Conservation (phyloP, 2,329 filamentous ascomycete species). For the Ilyonectria robusta region DNA sequence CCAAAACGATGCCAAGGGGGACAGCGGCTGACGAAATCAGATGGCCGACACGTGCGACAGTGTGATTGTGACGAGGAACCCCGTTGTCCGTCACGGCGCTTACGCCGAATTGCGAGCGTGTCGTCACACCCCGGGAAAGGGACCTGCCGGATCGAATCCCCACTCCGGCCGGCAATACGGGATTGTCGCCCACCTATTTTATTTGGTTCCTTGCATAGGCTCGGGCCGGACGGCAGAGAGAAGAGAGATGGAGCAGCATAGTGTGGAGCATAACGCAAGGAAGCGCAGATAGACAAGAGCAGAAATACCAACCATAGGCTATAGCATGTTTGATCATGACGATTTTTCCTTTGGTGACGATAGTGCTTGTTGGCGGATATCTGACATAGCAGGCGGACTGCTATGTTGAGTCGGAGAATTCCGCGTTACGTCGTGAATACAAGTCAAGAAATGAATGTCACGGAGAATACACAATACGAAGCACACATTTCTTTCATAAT, state of each 20-base stretch:
- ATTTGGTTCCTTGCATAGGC: slow-evolving; percentile 14
- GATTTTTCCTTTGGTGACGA: not conserved
- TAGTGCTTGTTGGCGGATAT: not conserved
- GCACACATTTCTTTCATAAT: slow-evolving; percentile 11
- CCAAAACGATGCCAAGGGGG: not conserved
- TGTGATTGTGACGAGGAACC: slow-evolving; percentile 3
- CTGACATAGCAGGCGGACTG: slow-evolving; percentile 7
- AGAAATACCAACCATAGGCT: not conserved
- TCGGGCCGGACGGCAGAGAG: slow-evolving; percentile 3
- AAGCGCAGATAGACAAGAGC: not conserved
- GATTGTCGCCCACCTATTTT: not conserved
- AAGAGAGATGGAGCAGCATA: not conserved
- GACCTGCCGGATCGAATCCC: slow-evolving; percentile 6
- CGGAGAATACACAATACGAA: not conserved
- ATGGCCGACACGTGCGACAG: not conserved
- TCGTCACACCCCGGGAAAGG: slow-evolving; percentile 13
- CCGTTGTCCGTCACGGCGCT: slow-evolving; percentile 16
- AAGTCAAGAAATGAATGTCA: not conserved
- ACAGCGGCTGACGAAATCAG: not conserved
- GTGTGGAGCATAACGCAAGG: not conserved
- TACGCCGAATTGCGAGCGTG: slow-evolving; percentile 8
- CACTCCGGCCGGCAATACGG: slow-evolving; percentile 22
- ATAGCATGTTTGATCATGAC: not conserved
- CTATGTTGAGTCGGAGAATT: not conserved
- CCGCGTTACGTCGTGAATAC: not conserved